A percentile compares a stretch with the other conserved stretches of the same genome.
Conservation (phyloP, 2,329 filamentous ascomycete species). For the Ophiostoma perfectum region DNA sequence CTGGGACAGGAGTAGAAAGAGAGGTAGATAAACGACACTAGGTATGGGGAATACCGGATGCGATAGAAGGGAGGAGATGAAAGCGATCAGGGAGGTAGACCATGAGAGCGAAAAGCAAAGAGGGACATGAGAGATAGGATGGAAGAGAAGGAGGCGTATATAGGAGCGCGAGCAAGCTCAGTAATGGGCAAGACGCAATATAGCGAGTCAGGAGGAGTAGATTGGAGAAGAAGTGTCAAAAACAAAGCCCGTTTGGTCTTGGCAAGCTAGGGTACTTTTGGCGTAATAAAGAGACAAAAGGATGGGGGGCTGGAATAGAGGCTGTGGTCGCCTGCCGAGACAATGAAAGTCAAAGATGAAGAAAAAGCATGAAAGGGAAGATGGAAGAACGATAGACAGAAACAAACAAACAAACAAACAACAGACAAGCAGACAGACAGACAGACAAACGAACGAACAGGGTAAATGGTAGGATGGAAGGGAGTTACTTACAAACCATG, state of each 20-base stretch:
- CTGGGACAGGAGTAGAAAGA: neutral
- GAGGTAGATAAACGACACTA: too few relatives aligned
- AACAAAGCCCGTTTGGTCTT: neutral
- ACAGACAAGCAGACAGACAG: too few relatives aligned
- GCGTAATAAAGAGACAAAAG: neutral
- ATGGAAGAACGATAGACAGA: neutral
- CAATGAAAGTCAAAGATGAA: neutral
- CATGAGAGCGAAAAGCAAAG: neutral
- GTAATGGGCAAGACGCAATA: neutral
- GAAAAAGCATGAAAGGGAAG: neutral
- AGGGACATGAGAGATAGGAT: neutral
- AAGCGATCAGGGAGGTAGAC: neutral
- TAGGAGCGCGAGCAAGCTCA: neutral
- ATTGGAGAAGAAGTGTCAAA: neutral
- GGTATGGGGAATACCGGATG: neutral
- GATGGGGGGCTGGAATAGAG: neutral
- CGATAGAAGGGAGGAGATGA: neutral
- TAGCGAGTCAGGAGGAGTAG: neutral
- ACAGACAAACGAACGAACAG: too few relatives aligned
- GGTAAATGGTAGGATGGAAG: neutral
- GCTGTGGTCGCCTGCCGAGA: conserved; percentile 4
- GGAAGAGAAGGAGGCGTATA: neutral
- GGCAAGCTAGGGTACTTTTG: neutral
- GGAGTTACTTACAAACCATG: neutral
- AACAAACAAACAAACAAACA: too few relatives aligned